A percentile compares a stretch with the other conserved stretches of the same genome.
Evolutionary conservation across 768 basidiomycete species (phyloP).

Genomic region (Hericium coralloides): DNA sequence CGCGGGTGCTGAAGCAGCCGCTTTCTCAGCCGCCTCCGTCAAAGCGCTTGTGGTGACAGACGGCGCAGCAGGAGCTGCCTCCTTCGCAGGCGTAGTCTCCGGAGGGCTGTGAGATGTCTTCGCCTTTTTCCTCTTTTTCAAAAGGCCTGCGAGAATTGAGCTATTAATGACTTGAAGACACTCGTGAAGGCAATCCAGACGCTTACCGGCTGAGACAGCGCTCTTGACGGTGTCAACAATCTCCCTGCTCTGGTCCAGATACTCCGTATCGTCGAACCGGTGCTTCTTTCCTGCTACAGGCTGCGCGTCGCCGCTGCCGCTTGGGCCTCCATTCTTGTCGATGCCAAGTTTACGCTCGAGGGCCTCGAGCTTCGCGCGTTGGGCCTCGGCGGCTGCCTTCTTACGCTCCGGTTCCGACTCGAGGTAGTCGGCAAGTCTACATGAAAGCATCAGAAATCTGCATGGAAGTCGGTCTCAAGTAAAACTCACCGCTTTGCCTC

Average conservation of each 20-base stretch:
- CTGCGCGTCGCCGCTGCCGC: conserved; percentile 30
- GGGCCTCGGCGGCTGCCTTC: conserved; percentile 67
- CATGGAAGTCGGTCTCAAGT: neutral
- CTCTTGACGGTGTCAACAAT: conserved; percentile 87
- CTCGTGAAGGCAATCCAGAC: conserved; percentile 3
- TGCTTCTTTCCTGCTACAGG: conserved; percentile 69
- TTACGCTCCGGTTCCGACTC: conserved; percentile 77
- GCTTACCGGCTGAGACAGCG: conserved; percentile 77
- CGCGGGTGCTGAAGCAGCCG: neutral
- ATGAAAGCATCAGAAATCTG: neutral
- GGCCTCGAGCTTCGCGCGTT: conserved; percentile 74
- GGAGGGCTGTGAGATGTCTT: conserved; percentile 27
- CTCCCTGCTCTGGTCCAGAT: conserved; percentile 83
- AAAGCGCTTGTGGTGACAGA: neutral
- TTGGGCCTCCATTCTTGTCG: conserved; percentile 25
- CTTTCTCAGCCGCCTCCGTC: neutral
- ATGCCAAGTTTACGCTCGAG: conserved; percentile 82
- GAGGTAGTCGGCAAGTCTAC: conserved; percentile 76
- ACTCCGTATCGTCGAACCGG: conserved; percentile 87
- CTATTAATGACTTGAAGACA: conserved; percentile 8
- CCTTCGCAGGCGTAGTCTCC: neutral
- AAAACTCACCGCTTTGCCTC: conserved; percentile 81
- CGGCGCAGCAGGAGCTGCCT: neutral
- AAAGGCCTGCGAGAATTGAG: conserved; percentile 36
- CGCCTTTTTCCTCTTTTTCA: conserved; percentile 71